Evolutionary conservation across 2,329 filamentous ascomycete species (phyloP), one percentile per base, ranked within the genome.

Genomic region (Myotisia sp.): DNA sequence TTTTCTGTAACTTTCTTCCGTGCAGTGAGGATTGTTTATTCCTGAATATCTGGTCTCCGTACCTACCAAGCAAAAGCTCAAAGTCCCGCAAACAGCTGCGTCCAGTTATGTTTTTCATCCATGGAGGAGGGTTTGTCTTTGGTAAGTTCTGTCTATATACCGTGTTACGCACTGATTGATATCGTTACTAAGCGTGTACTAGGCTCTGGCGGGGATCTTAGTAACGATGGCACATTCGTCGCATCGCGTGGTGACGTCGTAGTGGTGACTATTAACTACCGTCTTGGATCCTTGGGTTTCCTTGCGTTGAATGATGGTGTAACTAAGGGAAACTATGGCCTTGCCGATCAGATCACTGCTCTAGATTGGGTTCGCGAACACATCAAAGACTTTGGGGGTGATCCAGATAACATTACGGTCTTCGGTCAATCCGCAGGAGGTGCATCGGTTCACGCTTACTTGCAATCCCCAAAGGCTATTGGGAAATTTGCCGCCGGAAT

Each of bases 381-480:
- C 38, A 62, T 63, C 21, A 43, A 37, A 4, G 53, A 52, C 13
- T 63, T 63, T 42, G 58, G 58, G 4, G 59, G 60, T 10, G 59
- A 62, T 36, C 50, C 55, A 4, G 46, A 52, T 0, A 54, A 56
- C 31, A 50, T 63, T 29, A 55, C 52, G 23, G 40, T 57, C 10
- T 63, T 61, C 45, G 67, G 67, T 8, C 59, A 67, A 47, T 65
- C 62, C 20, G 63, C 67, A 3, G 65, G 67, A 6, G 48, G 37
- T n/a, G 34, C 29, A 6, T 16, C 32, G 16, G 35, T 37, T 6
- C 29, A 38, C 29, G 50, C 50, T n/a, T 12, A 9, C 12, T 8
- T 13, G 26, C 26, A n/a, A n/a, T 45, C 43, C 19, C 44, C 44
- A 10, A 33, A 27, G 8, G 42, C 43, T 12, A 42, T 42, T 24